Conservation (phyloP, 169 alveolate genomes). For the Cryptosporidium tyzzeri region DNA sequence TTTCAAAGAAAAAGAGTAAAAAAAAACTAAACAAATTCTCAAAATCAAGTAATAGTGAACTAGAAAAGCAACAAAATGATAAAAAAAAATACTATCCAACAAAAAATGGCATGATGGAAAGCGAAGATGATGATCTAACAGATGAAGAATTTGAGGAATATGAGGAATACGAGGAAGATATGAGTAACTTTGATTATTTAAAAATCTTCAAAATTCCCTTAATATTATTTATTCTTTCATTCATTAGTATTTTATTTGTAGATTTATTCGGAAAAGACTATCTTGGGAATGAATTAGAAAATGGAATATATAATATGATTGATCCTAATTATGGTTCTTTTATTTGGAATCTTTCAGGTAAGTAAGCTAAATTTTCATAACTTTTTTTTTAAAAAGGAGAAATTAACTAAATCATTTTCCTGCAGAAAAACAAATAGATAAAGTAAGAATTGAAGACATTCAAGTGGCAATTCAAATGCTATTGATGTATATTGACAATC, state of each 20-base stretch:
- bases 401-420: neutral
- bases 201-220: slow-evolving; percentile 36
- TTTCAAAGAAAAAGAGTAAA: neutral
- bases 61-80: neutral
- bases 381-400: neutral
- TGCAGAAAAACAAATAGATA: slow-evolving; percentile 59
- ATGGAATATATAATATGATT: neutral
- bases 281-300: neutral
- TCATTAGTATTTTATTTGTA: slow-evolving; percentile 26
- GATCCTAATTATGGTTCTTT: neutral
- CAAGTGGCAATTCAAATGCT: slow-evolving; percentile 54
- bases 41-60: neutral
- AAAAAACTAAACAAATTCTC: neutral
- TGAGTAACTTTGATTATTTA: neutral
- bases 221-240: slow-evolving; percentile 13
- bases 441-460: slow-evolving; percentile 53
- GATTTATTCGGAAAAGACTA: slow-evolving; percentile 15
- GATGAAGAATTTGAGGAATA: neutral
- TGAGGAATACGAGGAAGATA: neutral
- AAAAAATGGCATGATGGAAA: neutral
- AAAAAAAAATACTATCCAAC: neutral
- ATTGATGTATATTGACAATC: slow-evolving; percentile 8
- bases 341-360: slow-evolving; percentile 51
- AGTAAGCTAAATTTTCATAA: neutral
- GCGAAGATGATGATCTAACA: slow-evolving; percentile 17